These are phyloP conservation scores for Pseudoperonospora humuli DNA, from an alignment of 352 stramenopile genomes.

Conservation along the genomic window DNA sequence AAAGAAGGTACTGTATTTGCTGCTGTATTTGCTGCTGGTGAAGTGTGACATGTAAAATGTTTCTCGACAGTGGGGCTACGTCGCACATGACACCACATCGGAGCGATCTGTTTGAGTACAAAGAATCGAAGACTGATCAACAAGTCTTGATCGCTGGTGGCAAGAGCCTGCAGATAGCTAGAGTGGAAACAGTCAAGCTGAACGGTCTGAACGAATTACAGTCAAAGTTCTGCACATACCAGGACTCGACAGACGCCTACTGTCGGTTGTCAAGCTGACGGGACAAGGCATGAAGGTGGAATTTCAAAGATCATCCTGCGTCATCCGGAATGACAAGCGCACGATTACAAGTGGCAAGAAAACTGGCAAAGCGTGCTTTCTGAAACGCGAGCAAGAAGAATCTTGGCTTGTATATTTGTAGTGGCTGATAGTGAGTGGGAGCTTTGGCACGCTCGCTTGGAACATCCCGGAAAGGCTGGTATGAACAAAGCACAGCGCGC, in stretches of 20 bases:
- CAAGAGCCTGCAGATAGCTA: not conserved
- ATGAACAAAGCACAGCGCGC: not conserved
- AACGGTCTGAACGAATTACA: not conserved
- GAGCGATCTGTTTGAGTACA: not conserved
- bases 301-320: not conserved
- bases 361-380: slow-evolving; percentile 5
- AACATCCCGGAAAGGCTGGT: not conserved
- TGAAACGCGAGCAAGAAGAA: slow-evolving; percentile 1
- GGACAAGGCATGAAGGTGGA: not conserved
- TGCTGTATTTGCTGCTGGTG: too few relatives aligned
- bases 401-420: not conserved
- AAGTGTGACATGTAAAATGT: not conserved
- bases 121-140: not conserved
- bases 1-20: too few relatives aligned
- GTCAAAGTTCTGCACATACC: not conserved
- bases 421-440: slow-evolving; percentile 9
- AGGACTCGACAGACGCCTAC: not conserved
- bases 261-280: not conserved
- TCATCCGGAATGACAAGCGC: not conserved
- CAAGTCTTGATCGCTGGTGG: not conserved
- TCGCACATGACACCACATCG: not conserved
- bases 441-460: slow-evolving; percentile 14
- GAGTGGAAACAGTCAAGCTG: not conserved
- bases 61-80: not conserved
- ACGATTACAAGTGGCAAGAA: slow-evolving; percentile 6